These are phyloP conservation scores for Backusella tuberculispora DNA, from an alignment of 192 early-diverging fungal genomes.

Conservation along the genomic window DNA sequence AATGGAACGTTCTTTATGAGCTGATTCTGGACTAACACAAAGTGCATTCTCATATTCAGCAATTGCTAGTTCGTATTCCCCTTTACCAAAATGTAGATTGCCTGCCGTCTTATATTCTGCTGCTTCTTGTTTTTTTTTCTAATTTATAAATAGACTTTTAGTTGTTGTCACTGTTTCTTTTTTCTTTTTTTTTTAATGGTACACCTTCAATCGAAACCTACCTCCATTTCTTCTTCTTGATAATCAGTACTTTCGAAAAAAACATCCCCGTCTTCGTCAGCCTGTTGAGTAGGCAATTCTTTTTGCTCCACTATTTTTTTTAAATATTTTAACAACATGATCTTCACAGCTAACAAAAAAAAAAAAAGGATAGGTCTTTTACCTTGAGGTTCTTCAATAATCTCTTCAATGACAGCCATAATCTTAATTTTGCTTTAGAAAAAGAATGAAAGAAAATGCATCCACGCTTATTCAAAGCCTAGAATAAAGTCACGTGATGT, in stretches of 20 bases:
- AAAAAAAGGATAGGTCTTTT: not conserved
- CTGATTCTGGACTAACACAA: not conserved
- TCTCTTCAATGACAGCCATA: slow-evolving; percentile 53
- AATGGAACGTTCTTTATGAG: slow-evolving; percentile 52
- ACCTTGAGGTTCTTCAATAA: slow-evolving; percentile 27
- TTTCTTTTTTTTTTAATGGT: not conserved
- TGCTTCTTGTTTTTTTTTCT: slow-evolving; percentile 50
- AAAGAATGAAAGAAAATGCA: not conserved
- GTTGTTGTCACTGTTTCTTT: not conserved
- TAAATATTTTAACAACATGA: not conserved
- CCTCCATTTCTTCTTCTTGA: slow-evolving; percentile 43
- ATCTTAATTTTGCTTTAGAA: not conserved
- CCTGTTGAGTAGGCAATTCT: slow-evolving; percentile 12
- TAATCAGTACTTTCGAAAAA: slow-evolving; percentile 36
- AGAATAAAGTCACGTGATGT: not conserved
- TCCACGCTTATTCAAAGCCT: not conserved
- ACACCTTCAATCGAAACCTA: too few species aligned
- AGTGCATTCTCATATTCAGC: slow-evolving; percentile 28
- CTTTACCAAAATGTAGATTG: slow-evolving; percentile 50
- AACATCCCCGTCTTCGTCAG: slow-evolving; percentile 38
- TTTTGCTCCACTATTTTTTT: not conserved
- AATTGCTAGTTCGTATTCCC: slow-evolving; percentile 43
- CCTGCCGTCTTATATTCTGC: slow-evolving; percentile 50
- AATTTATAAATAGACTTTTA: not conserved
- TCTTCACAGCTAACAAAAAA: not conserved